These are phyloP conservation scores for Gossypium davidsonii DNA, from an alignment of 441 rosid species.

Conservation along the genomic window DNA sequence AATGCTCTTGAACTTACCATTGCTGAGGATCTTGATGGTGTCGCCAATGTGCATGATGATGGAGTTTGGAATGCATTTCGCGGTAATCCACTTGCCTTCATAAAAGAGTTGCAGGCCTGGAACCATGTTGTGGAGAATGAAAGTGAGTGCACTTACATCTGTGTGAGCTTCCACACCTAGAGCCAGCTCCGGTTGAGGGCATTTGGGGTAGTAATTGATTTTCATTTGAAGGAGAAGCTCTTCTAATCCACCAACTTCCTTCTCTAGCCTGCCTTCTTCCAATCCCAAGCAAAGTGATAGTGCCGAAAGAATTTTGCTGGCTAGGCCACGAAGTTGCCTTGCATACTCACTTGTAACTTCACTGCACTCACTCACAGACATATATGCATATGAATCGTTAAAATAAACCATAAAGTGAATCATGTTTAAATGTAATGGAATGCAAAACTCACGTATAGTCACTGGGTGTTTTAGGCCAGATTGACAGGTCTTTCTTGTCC, in stretches of 20 bases:
- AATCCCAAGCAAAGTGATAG: slow-evolving; percentile 68
- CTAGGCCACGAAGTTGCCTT: slow-evolving; percentile 60
- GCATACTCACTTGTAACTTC: slow-evolving; percentile 73
- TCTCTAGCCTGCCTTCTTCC: slow-evolving; percentile 75
- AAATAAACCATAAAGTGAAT: neutral
- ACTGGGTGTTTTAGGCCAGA: slow-evolving; percentile 73
- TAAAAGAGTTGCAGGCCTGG: slow-evolving; percentile 87
- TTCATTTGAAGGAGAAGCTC: slow-evolving; percentile 83
- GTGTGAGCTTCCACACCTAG: slow-evolving; percentile 95
- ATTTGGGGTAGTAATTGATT: slow-evolving; percentile 86
- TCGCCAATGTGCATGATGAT: slow-evolving; percentile 91
- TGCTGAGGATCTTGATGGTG: slow-evolving; percentile 82
- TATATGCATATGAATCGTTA: no score
- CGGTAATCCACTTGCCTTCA: slow-evolving; percentile 70
- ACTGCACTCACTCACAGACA: slow-evolving; percentile 24
- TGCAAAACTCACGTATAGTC: slow-evolving; percentile 58
- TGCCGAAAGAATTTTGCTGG: slow-evolving; percentile 51
- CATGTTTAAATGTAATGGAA: neutral
- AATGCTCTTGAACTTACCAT: slow-evolving; percentile 84
- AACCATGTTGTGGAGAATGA: slow-evolving; percentile 97
- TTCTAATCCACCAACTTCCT: slow-evolving; percentile 79
- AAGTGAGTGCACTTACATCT: slow-evolving; percentile 73
- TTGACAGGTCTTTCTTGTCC: slow-evolving; percentile 63
- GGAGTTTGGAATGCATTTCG: slow-evolving; percentile 86
- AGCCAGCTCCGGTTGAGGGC: slow-evolving; percentile 93